phyloP scores from a whole-genome alignment of 2,329 filamentous ascomycete species.

The Cordyceps cateniannulata region DNA sequence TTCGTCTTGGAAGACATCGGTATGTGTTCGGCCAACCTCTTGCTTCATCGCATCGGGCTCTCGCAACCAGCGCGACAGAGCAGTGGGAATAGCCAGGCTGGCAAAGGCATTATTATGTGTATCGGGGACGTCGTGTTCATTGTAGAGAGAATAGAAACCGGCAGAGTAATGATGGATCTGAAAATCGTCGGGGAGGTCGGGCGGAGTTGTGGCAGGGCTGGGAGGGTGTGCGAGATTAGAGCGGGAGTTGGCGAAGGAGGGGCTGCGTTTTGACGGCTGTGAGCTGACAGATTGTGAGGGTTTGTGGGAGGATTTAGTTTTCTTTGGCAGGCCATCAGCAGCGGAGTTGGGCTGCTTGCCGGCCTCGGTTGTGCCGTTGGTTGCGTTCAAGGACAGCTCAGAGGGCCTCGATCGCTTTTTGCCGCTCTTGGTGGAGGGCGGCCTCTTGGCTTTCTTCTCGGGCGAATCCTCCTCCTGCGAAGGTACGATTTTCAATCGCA shows the following conservation, averaged over 20 bases:
- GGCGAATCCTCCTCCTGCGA: conserved; percentile 40
- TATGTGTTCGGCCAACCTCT: conserved; percentile 58
- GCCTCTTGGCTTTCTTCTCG: conserved; percentile 69
- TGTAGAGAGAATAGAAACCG: conserved; percentile 70
- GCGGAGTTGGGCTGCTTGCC: conserved; percentile 40
- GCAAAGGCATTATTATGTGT: conserved; percentile 71
- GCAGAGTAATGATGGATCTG: conserved; percentile 64
- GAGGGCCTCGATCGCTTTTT: conserved; percentile 70
- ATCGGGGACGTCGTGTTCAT: conserved; percentile 51
- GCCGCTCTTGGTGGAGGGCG: conserved; percentile 74
- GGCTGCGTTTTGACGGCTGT: conserved; percentile 57
- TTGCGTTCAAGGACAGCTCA: conserved; percentile 62
- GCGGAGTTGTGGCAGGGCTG: conserved; percentile 72
- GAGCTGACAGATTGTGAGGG: conserved; percentile 69
- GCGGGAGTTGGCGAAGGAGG: conserved; percentile 58
- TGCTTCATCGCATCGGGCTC: conserved; percentile 62
- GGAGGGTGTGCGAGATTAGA: conserved; percentile 52
- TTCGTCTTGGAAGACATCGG: conserved; percentile 61
- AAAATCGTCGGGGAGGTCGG: conserved; percentile 56
- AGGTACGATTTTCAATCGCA: conserved; percentile 47
- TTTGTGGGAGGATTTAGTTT: conserved; percentile 75
- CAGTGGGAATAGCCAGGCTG: conserved; percentile 66
- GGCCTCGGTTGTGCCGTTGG: conserved; percentile 50
- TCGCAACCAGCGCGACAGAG: conserved; percentile 71
- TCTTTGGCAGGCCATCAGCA: conserved; percentile 59